Evolutionary conservation across 345 rosid species (phyloP).

Genomic region (Noccaea bulbosa): DNA sequence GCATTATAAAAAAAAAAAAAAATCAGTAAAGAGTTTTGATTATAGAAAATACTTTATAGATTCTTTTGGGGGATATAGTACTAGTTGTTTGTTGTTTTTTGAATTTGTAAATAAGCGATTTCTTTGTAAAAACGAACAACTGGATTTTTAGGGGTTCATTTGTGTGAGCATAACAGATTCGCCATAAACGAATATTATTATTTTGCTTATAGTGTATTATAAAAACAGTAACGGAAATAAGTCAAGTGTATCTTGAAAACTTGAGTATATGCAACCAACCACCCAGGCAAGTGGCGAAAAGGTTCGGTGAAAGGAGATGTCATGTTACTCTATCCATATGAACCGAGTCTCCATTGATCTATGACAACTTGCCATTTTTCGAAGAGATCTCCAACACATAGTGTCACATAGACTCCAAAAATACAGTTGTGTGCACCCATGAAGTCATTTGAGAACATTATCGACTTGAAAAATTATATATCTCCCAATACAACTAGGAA

Average conservation of each 20-base stretch:
- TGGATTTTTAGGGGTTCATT: background rate
- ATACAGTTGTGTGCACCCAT: no score
- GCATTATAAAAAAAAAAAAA: background rate
- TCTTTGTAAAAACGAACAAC: slow-evolving; percentile 15
- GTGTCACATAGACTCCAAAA: no score
- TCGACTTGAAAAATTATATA: background rate
- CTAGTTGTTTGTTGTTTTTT: slow-evolving; percentile 17
- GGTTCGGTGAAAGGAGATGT: no score
- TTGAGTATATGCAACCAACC: background rate
- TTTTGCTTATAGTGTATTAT: background rate
- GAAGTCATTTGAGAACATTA: no score
- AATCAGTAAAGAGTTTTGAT: slow-evolving; percentile 35
- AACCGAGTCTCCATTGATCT: no score
- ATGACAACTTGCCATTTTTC: no score
- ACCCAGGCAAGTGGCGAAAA: no score
- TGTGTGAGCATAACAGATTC: slow-evolving; percentile 8
- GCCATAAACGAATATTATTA: background rate
- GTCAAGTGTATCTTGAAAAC: background rate
- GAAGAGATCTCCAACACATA: no score
- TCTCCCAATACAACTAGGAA: background rate
- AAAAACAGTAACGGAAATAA: background rate
- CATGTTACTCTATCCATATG: no score
- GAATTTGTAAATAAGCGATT: slow-evolving; percentile 26
- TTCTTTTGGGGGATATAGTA: background rate
- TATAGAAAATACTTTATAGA: background rate